phyloP scores from a whole-genome alignment of 164 flowering plant species.

The Stephania japonica region DNA sequence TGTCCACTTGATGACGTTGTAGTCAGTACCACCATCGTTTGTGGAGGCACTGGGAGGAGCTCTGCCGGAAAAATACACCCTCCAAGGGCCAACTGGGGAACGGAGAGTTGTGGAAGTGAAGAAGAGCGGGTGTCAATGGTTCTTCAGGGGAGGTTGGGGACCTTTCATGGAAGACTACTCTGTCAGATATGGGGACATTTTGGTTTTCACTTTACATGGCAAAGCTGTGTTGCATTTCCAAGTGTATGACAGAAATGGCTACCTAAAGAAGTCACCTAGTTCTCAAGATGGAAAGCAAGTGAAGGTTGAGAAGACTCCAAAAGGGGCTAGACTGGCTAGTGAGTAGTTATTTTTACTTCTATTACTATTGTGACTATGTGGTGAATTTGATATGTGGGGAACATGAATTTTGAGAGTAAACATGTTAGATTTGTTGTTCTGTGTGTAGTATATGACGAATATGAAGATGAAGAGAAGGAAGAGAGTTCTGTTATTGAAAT shows the following conservation, averaged over 20 bases:
- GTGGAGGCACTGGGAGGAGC: slow-evolving; percentile 16
- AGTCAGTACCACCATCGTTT: slow-evolving; percentile 30
- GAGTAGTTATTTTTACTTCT: too few species aligned
- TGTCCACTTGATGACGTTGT: slow-evolving; percentile 2
- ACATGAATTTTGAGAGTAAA: too few species aligned
- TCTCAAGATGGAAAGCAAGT: background rate
- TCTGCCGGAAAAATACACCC: slow-evolving; percentile 9
- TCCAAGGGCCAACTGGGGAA: slow-evolving; percentile 10
- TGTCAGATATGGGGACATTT: slow-evolving; percentile 19
- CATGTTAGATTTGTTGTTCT: too few species aligned
- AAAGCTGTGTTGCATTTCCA: slow-evolving; percentile 16
- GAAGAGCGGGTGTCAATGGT: slow-evolving; percentile 5
- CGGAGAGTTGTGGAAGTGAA: slow-evolving; percentile 18
- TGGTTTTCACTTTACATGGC: slow-evolving; percentile 19
- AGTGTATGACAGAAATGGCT: slow-evolving; percentile 16
- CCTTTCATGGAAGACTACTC: slow-evolving; percentile 17
- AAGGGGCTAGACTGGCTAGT: too few species aligned
- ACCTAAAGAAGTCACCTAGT: background rate
- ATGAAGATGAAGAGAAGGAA: too few species aligned
- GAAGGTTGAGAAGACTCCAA: background rate
- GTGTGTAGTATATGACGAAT: too few species aligned
- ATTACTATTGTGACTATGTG: too few species aligned
- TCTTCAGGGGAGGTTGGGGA: slow-evolving; percentile 25
- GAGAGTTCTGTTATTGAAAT: too few species aligned
- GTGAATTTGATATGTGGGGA: too few species aligned